phyloP scores from a whole-genome alignment of 306 rosid genomes.

The Crataegus laevigata region DNA sequence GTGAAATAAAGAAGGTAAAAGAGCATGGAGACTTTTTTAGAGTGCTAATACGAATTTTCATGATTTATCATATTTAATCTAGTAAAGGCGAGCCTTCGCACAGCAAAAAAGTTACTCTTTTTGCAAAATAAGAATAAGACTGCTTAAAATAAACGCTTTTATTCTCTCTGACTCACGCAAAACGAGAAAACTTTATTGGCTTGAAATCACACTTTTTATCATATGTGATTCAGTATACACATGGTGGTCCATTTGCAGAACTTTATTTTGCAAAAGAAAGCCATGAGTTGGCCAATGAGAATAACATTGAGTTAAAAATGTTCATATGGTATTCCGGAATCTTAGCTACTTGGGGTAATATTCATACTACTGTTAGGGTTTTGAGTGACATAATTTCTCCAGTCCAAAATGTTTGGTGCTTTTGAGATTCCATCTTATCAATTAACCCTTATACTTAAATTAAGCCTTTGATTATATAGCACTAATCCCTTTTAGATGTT shows the following conservation, averaged over 20 bases:
- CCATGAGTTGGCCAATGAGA: not conserved
- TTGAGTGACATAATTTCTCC: constrained; percentile 48
- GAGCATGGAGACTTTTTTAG: not conserved
- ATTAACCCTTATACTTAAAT: not conserved
- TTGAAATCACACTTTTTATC: not conserved
- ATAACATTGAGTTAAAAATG: not conserved
- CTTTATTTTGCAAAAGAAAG: not conserved
- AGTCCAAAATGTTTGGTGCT: constrained; percentile 44
- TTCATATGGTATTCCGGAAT: not conserved
- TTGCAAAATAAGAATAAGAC: no score
- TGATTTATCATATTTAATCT: not conserved
- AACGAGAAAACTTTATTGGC: no score
- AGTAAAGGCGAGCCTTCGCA: no score
- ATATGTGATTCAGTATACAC: not conserved
- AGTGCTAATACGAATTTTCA: not conserved
- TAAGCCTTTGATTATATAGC: constrained; percentile 2
- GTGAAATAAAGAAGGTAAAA: no score
- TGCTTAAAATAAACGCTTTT: no score
- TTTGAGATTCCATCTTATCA: constrained; percentile 46
- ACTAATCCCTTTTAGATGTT: not conserved
- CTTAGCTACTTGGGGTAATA: not conserved
- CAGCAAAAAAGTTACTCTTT: no score
- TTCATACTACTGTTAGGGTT: constrained; percentile 42
- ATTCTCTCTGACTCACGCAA: no score
- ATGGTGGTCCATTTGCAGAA: not conserved